Evolutionary conservation across 164 flowering plant species (phyloP).

Genomic region (Protea cynaroides): DNA sequence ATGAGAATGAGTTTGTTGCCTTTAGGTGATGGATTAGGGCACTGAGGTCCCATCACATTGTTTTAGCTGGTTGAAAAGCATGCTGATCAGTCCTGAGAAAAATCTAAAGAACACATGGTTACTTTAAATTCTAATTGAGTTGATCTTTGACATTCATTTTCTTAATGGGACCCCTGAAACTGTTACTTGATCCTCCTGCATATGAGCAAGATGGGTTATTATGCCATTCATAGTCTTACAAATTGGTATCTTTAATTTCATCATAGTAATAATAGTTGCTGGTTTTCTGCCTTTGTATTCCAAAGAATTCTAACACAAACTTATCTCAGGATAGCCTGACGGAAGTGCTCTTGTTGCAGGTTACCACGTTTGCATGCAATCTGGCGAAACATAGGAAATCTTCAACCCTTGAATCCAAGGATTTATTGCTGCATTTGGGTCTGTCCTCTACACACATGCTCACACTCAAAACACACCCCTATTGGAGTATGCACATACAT

Average conservation of each 20-base stretch:
- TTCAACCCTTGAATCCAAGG: slow-evolving; percentile 85
- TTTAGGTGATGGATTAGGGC: too few relatives aligned
- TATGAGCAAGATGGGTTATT: neutral
- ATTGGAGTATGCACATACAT: too few relatives aligned
- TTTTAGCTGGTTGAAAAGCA: neutral
- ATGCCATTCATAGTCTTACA: neutral
- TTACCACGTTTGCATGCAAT: slow-evolving; percentile 76
- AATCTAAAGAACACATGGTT: too few relatives aligned
- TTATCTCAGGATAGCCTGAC: slow-evolving; percentile 9
- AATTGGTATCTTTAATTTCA: too few relatives aligned
- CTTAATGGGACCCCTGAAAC: neutral
- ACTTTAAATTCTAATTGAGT: neutral
- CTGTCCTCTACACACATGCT: slow-evolving; percentile 9
- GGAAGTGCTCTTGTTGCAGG: slow-evolving; percentile 40
- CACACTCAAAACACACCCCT: too few relatives aligned
- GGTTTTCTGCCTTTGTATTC: too few relatives aligned
- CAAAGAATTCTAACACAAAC: slow-evolving; percentile 1
- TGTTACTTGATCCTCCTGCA: neutral
- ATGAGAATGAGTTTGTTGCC: too few relatives aligned
- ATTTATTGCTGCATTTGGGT: slow-evolving; percentile 88
- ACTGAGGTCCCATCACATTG: neutral
- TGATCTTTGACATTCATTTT: neutral
- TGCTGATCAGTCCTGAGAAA: neutral
- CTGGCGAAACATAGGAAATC: slow-evolving; percentile 97
- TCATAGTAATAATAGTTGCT: too few relatives aligned